phyloP scores from a whole-genome alignment of 768 basidiomycete genomes.

The Pisolithus marmoratus region DNA sequence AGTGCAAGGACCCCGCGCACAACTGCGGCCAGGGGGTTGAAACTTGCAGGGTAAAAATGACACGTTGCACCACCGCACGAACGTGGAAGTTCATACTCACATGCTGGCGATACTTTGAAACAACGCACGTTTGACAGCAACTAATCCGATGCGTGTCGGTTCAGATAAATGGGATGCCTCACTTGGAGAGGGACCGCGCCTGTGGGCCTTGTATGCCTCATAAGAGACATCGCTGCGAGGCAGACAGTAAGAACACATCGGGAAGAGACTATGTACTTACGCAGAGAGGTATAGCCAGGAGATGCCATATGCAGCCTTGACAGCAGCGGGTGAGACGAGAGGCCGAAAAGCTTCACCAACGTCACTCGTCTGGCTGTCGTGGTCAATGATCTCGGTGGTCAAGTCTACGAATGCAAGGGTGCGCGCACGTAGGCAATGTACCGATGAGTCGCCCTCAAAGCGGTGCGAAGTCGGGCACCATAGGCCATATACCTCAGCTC shows the following conservation, averaged over 20 bases:
- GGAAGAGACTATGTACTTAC: conserved; percentile 21
- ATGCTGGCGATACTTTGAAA: conserved; percentile 84
- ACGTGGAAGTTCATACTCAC: conserved; percentile 35
- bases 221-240: conserved; percentile 59
- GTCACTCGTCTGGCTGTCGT: conserved; percentile 58
- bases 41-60: not conserved
- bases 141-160: conserved; percentile 57
- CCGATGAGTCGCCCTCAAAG: conserved; percentile 59
- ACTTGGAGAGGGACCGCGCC: conserved; percentile 57
- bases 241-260: not conserved
- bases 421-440: conserved; percentile 75
- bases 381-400: not conserved
- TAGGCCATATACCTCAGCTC: conserved; percentile 72
- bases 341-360: conserved; percentile 81
- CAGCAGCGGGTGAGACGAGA: conserved; percentile 64
- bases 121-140: conserved; percentile 69
- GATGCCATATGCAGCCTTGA: conserved; percentile 74
- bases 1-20: not conserved
- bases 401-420: not conserved
- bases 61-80: conserved; percentile 3
- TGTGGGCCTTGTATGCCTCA: conserved; percentile 74
- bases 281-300: conserved; percentile 78
- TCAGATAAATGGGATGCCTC: conserved; percentile 70
- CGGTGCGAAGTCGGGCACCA: conserved; percentile 71
- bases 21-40: not conserved